Base-by-base conservation (phyloP, 2,329 filamentous ascomycete species). In the Colletotrichum sansevieriae region DNA sequence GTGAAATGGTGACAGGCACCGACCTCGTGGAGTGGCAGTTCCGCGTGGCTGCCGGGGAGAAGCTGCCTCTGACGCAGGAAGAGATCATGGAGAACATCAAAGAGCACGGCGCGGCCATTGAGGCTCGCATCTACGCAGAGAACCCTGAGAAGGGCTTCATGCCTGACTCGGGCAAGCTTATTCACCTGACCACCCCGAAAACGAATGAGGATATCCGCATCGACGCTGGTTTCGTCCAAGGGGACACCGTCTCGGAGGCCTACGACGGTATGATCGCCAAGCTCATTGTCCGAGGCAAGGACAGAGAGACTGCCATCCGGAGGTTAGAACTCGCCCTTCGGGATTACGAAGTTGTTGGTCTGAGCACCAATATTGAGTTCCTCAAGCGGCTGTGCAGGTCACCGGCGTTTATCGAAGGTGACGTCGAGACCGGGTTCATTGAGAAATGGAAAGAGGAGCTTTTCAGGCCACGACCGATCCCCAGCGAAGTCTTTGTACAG, bases 201-300 rank as follows among this genome's bases (percentile, higher is more conserved):
- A 82, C 87, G 6, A 87, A 89, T 43, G 86, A 91, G 1, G 92
- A 94, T 71, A 88, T 98, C 37, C 90, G 96, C 46, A 94, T 99
- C 72, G 96, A 99, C 76, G 94, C 95, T 52, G 96, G 96, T 1
- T 98, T 98, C 78, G 88, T 95, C 33, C 87, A 94, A 73, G 96
- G 96, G 29, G 95, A 97, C 77, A 93, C 94, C 71, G 93, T 99
- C 3, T 97, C 95, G 0, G 93, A 95, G 67, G 93, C 96, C 63
- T 99, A 99, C 79, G 96, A 99, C 74, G 96, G 96, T 33, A 99
- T 99, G 96, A 97, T 99, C 73, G 93, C 96, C 51, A 99, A 99
- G 82, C 87, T 99, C 60, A 99, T 99, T 74, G 94, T 98, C 6
- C 89, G 93, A 66, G 96, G 93, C 0, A 87, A 89, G 15, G 91